Conservation (phyloP, 1,284 basidiomycete genomes). For the Heterobasidion irregulare region DNA sequence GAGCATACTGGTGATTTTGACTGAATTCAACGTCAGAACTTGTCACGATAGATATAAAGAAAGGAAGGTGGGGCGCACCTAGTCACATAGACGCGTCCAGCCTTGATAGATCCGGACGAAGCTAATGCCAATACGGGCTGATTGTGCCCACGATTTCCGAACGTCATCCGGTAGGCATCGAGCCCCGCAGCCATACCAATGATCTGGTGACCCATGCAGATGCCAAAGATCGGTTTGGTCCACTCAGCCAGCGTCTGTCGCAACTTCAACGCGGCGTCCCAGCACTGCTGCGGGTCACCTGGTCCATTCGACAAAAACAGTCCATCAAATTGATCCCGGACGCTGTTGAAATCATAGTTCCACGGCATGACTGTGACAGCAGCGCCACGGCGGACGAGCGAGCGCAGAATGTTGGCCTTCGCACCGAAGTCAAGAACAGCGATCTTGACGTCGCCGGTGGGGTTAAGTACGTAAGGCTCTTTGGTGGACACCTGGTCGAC, state of each 20-base stretch:
- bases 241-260: slow-evolving; percentile 81
- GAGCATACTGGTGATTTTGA: slow-evolving; percentile 95
- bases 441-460: slow-evolving; percentile 81
- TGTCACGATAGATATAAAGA: background rate
- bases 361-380: slow-evolving; percentile 95
- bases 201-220: slow-evolving; percentile 98
- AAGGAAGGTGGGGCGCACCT: slow-evolving; percentile 41
- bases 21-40: slow-evolving; percentile 25
- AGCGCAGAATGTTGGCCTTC: slow-evolving; percentile 95
- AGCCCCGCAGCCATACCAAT: slow-evolving; percentile 96
- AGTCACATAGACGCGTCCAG: slow-evolving; percentile 96
- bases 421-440: slow-evolving; percentile 96
- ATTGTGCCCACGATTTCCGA: slow-evolving; percentile 99
- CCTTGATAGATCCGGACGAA: slow-evolving; percentile 84
- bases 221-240: slow-evolving; percentile 93
- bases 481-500: slow-evolving; percentile 91
- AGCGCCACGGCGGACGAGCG: slow-evolving; percentile 85
- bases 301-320: slow-evolving; percentile 97
- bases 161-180: slow-evolving; percentile 95
- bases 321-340: slow-evolving; percentile 90
- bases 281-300: slow-evolving; percentile 88
- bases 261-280: slow-evolving; percentile 78
- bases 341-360: slow-evolving; percentile 92
- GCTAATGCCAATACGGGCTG: slow-evolving; percentile 95
- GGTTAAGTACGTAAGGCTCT: slow-evolving; percentile 81